Evolutionary conservation across 192 early-diverging fungal species (phyloP).

Genomic region (Rhizoclosmatium sp.): DNA sequence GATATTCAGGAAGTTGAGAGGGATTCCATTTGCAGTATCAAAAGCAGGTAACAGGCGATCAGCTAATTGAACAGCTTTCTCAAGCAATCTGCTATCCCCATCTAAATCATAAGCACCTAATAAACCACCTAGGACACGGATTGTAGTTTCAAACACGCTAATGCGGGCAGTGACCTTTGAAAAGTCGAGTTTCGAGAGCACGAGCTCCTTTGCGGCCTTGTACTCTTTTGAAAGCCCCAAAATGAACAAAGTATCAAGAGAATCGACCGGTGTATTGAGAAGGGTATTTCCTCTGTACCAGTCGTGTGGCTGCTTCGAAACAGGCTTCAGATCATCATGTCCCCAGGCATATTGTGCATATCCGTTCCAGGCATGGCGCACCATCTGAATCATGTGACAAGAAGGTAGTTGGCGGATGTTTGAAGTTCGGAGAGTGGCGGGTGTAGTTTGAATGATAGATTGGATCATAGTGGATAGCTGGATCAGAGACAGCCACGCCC

Average conservation of each 20-base stretch:
- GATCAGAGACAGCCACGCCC: neutral
- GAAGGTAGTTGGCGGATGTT: neutral
- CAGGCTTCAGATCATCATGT: slow-evolving; percentile 65
- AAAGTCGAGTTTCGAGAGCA: slow-evolving; percentile 62
- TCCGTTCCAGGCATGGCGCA: slow-evolving; percentile 63
- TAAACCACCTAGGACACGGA: slow-evolving; percentile 83
- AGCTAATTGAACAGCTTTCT: slow-evolving; percentile 75
- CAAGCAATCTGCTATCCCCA: slow-evolving; percentile 69
- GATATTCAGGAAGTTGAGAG: slow-evolving; percentile 69
- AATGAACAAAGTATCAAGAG: slow-evolving; percentile 86
- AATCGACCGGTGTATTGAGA: slow-evolving; percentile 78
- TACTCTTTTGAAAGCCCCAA: slow-evolving; percentile 87
- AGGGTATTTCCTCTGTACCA: slow-evolving; percentile 44
- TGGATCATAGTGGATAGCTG: neutral
- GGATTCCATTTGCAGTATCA: slow-evolving; percentile 75
- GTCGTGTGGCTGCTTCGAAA: slow-evolving; percentile 36
- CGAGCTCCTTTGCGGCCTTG: slow-evolving; percentile 71
- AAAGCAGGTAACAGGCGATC: slow-evolving; percentile 77
- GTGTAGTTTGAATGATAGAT: neutral
- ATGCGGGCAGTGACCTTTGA: slow-evolving; percentile 48
- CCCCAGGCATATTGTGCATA: slow-evolving; percentile 83
- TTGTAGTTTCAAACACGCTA: slow-evolving; percentile 86
- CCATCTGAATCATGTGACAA: slow-evolving; percentile 41
- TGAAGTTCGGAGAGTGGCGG: neutral
- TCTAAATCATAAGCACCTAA: slow-evolving; percentile 87